Evolutionary conservation across 1,284 basidiomycete genomes (phyloP), one percentile per base, ranked within the genome.

Genomic region (Pseudozyma tsukubaensis): DNA sequence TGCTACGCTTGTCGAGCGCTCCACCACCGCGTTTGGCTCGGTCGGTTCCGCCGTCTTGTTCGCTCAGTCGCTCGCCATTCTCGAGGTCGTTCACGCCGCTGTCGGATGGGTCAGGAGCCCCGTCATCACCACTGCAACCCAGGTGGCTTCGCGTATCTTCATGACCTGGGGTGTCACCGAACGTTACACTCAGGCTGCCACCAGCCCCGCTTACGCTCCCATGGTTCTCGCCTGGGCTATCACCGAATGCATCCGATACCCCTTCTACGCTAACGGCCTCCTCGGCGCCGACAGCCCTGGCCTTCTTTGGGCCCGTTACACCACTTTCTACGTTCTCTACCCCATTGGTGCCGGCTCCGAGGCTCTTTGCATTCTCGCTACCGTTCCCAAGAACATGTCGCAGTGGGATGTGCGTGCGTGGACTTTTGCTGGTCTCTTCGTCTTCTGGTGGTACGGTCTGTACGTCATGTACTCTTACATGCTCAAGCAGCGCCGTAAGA

Each of bases 181-280:
- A 57, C 63, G 76, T 21, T 84, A 73, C 64, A 58, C 57, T 7
- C 56, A 71, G 29, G 76, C 83, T 1, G 78, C 76, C 57, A 85
- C 87, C 5, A 91, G 90, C 82, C 92, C 96, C 3, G 86, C 94
- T 36, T 98, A 93, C 87, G 89, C 93, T 3, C 91, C 91, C 52
- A 96, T 97, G 94, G 89, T 98, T 56, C 86, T 97, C 71, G 93
- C 96, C 0, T 99, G 96, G 96, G 91, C 92, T 2, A 78, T 92
- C 62, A 94, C 94, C 43, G 96, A 99, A 85, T 89, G 94, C 56
- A 90, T 97, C 69, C 92, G 96, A 32, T 99, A 99, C 86, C 86
- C 90, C 9, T 97, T 92, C 87, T 99, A 99, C 86, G 91, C 92
- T 4, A 88, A 88, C 79, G 87, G 88, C 50, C 88, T 97, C 4